A percentile compares a stretch with the other conserved stretches of the same genome.
Evolutionary conservation across 108 stramenopile genomes (phyloP).

Genomic region (Skeletonema grethae): DNA sequence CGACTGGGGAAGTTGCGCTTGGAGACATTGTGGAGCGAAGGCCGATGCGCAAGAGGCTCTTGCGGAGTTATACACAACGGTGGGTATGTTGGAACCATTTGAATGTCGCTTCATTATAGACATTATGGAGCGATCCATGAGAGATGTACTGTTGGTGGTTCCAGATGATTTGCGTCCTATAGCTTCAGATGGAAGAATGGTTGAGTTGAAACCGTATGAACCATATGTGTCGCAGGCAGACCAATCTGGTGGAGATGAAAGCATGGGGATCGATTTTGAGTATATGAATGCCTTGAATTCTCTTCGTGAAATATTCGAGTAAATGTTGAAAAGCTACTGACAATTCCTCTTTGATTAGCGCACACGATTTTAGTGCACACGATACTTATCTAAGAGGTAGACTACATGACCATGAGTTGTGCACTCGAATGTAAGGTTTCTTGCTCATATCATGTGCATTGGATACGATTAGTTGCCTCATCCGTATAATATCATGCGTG

Average conservation of each 20-base stretch:
- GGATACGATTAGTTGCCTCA: no score
- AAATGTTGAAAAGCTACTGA: neutral
- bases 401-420: no score
- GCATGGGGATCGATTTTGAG: conserved; percentile 39
- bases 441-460: no score
- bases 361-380: no score
- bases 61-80: conserved; percentile 68
- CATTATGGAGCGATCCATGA: conserved; percentile 77
- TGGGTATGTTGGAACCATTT: conserved; percentile 86
- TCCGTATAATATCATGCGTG: no score
- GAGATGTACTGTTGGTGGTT: conserved; percentile 71
- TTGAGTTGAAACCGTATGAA: conserved; percentile 40
- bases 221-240: conserved; percentile 52
- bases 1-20: conserved; percentile 87
- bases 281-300: conserved; percentile 39
- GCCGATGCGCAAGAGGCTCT: conserved; percentile 87
- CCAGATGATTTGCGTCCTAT: conserved; percentile 34
- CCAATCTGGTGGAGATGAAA: conserved; percentile 14
- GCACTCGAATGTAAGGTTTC: no score
- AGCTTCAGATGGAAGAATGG: conserved; percentile 25
- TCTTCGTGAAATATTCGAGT: conserved; percentile 19
- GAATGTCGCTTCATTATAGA: conserved; percentile 77
- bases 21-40: conserved; percentile 85
- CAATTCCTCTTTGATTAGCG: no score
- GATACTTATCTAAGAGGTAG: no score